Evolutionary conservation across 75 land plant species (phyloP), one percentile per base, ranked within the genome.

Genomic region (Isoetes taiwanensis): DNA sequence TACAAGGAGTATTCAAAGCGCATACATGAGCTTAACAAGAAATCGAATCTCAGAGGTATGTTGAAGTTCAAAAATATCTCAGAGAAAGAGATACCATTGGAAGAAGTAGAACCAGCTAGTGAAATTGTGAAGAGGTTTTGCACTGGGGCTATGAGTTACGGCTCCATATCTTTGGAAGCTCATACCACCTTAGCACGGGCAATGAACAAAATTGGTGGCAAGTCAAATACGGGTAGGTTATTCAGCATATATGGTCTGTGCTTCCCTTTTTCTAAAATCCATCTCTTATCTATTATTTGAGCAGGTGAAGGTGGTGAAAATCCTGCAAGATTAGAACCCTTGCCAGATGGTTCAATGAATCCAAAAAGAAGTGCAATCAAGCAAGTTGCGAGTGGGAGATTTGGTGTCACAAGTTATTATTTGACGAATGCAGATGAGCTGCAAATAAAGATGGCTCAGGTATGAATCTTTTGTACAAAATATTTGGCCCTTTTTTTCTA

Each of bases 391-490:
- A 85, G 91, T 72, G 99, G 99, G 14, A 72, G 99, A 65, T 94
- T 94, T 73, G 99, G 99, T 11, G 99, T 94, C 61, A 80, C 90
- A 11, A 94, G 90, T 55, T 82, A 82, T 54, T 94, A 89, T 52
- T 80, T 94, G 11, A 85, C 99, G 0, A 94, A 94, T 71, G 99
- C 99, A 32, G 90, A 85, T 75, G 99, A 94, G 38, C 71, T 94
- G 24, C 99, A 94, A 58, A 94, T 94, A 37, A 94, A 94, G 67
- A 94, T 94, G 99, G 99, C 99, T 57, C 98, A 93, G 98, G 98
- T 87, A 66, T 2, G 3, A 19, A 52, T 19, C 27, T 6, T 28
- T 52, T 34, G 0, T 5, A 6, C 31, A 28, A 26, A 27, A 31
- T 3, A 12, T 27, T 29, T 9, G 2, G 33, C 11, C n/a, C 32